Evolutionary conservation across 2,329 filamentous ascomycete species (phyloP).

Genomic region (Leptographium flavum): DNA sequence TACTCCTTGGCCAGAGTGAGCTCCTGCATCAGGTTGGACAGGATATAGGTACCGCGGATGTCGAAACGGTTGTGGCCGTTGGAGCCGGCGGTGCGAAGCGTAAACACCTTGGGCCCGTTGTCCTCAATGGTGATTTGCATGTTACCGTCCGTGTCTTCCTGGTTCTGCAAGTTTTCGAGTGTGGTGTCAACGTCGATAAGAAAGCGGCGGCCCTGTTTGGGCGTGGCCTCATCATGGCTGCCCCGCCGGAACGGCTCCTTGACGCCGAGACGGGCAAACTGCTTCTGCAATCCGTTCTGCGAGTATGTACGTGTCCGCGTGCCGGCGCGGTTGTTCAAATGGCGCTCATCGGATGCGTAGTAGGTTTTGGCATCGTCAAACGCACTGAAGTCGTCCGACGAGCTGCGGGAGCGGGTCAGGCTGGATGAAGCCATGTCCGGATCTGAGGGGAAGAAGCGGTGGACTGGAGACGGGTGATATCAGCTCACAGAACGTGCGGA

Average conservation of each 20-base stretch:
- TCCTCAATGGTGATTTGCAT: conserved; percentile 98
- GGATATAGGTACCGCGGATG: conserved; percentile 89
- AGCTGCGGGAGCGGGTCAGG: conserved; percentile 15
- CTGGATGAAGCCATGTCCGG: background rate
- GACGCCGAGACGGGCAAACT: conserved; percentile 35
- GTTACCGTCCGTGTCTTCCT: conserved; percentile 89
- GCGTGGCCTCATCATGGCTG: conserved; percentile 55
- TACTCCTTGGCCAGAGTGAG: conserved; percentile 84
- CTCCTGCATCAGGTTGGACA: conserved; percentile 92
- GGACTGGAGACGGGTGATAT: background rate
- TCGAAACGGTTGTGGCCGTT: conserved; percentile 80
- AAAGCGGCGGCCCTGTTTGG: conserved; percentile 57
- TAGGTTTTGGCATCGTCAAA: conserved; percentile 46
- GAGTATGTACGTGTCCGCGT: conserved; percentile 41
- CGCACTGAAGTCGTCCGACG: conserved; percentile 32
- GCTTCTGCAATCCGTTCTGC: conserved; percentile 40
- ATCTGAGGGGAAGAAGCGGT: background rate
- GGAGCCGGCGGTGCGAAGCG: conserved; percentile 71
- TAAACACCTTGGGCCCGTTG: conserved; percentile 76
- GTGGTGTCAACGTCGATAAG: conserved; percentile 78
- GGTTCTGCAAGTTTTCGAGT: conserved; percentile 59
- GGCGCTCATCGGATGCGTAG: conserved; percentile 41
- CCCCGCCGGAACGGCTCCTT: conserved; percentile 42
- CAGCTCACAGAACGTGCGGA: background rate
- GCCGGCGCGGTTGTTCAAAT: conserved; percentile 29